Conservation (phyloP, 2,329 filamentous ascomycete genomes). For the Pseudopithomyces chartarum region DNA sequence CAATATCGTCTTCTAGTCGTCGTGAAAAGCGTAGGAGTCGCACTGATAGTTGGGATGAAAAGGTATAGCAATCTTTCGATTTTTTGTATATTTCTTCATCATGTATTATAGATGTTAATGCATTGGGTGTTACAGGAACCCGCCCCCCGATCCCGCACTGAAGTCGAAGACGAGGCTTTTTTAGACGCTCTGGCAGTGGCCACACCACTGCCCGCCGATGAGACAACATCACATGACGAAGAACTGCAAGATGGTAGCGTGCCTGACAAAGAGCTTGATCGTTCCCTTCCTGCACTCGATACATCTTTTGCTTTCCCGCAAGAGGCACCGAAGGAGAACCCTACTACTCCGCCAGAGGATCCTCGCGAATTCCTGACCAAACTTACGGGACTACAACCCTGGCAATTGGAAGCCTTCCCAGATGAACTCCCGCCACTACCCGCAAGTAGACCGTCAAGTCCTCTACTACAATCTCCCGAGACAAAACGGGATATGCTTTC, state of each 20-base stretch:
- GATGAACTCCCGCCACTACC: slow-evolving; percentile 42
- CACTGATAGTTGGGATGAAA: slow-evolving; percentile 40
- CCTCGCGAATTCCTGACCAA: slow-evolving; percentile 38
- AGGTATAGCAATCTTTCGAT: slow-evolving; percentile 44
- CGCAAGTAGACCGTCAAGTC: slow-evolving; percentile 33
- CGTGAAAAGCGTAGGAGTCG: slow-evolving; percentile 50
- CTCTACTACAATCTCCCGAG: slow-evolving; percentile 33
- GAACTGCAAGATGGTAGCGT: slow-evolving; percentile 33
- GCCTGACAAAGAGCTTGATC: slow-evolving; percentile 40
- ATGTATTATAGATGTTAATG: slow-evolving; percentile 18
- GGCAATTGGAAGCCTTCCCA: slow-evolving; percentile 41
- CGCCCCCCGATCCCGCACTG: slow-evolving; percentile 33
- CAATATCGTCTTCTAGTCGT: slow-evolving; percentile 39
- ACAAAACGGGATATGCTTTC: slow-evolving; percentile 19
- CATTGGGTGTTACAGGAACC: slow-evolving; percentile 33
- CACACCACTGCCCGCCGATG: slow-evolving; percentile 52
- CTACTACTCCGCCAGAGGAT: slow-evolving; percentile 41
- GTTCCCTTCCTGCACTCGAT: slow-evolving; percentile 32
- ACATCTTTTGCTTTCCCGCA: slow-evolving; percentile 27
- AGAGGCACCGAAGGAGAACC: slow-evolving; percentile 28
- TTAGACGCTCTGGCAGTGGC: slow-evolving; percentile 67
- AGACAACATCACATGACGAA: slow-evolving; percentile 24
- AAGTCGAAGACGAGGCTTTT: slow-evolving; percentile 61
- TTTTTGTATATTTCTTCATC: slow-evolving; percentile 28
- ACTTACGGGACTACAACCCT: slow-evolving; percentile 43